These are phyloP conservation scores for Claviceps quebecensis DNA, from an alignment of 2,329 filamentous ascomycete species.

Conservation along the genomic window DNA sequence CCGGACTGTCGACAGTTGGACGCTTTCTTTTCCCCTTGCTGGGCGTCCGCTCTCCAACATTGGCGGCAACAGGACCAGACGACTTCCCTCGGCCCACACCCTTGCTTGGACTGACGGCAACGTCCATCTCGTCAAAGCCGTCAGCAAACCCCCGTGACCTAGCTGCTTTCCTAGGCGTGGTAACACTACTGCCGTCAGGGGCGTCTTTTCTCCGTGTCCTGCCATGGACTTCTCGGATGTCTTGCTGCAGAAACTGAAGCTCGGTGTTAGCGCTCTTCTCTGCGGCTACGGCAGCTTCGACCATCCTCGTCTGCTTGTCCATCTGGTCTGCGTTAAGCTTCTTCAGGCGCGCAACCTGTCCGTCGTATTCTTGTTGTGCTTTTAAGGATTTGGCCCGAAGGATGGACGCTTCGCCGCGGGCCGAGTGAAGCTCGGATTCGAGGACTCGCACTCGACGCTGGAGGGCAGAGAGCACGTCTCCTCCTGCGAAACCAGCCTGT, in stretches of 20 bases:
- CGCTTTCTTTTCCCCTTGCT: slow-evolving; percentile 60
- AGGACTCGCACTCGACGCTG: slow-evolving; percentile 39
- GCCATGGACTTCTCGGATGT: slow-evolving; percentile 46
- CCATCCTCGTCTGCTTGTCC: slow-evolving; percentile 46
- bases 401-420: slow-evolving; percentile 60
- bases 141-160: slow-evolving; percentile 50
- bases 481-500: slow-evolving; percentile 12
- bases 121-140: slow-evolving; percentile 60
- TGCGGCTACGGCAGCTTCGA: slow-evolving; percentile 51
- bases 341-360: slow-evolving; percentile 45
- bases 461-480: slow-evolving; percentile 29
- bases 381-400: slow-evolving; percentile 58
- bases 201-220: slow-evolving; percentile 33
- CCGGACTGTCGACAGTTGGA: slow-evolving; percentile 49
- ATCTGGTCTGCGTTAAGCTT: slow-evolving; percentile 50
- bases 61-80: slow-evolving; percentile 27
- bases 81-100: slow-evolving; percentile 27
- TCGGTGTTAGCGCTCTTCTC: slow-evolving; percentile 53
- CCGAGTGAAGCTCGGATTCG: slow-evolving; percentile 43
- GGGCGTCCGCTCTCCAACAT: slow-evolving; percentile 42
- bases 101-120: slow-evolving; percentile 39
- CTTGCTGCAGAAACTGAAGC: slow-evolving; percentile 58
- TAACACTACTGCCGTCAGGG: slow-evolving; percentile 15
- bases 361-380: slow-evolving; percentile 45
- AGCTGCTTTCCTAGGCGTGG: slow-evolving; percentile 46